phyloP scores from a whole-genome alignment of 306 rosid genomes.

The Phaseolus lunatus region DNA sequence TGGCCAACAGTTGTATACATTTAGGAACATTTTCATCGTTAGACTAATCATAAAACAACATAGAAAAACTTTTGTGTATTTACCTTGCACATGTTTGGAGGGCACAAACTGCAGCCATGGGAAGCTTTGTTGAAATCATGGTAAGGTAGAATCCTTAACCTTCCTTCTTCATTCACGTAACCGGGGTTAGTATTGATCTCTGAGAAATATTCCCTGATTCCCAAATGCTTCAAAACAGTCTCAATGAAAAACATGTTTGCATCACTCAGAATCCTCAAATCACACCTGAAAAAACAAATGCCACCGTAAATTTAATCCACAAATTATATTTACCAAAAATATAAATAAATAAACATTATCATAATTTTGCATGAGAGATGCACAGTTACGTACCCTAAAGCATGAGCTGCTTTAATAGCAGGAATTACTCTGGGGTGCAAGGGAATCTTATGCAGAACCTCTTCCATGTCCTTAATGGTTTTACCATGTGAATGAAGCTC shows the following conservation, averaged over 20 bases:
- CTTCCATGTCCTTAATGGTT: conserved; percentile 61
- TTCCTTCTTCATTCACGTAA: conserved; percentile 69
- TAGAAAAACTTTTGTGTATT: not conserved
- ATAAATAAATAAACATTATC: not conserved
- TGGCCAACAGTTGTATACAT: too few species aligned
- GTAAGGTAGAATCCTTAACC: conserved; percentile 62
- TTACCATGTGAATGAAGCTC: conserved; percentile 70
- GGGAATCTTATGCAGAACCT: conserved; percentile 61
- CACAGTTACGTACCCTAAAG: conserved; percentile 56
- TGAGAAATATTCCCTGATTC: conserved; percentile 65
- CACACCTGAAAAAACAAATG: conserved; percentile 62
- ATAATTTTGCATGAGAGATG: too few species aligned
- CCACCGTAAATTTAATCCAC: not conserved
- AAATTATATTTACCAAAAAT: not conserved
- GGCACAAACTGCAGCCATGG: conserved; percentile 73
- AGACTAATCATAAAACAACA: not conserved
- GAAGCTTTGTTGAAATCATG: conserved; percentile 63
- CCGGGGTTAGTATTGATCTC: conserved; percentile 80
- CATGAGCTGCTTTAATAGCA: conserved; percentile 69
- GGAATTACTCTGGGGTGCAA: conserved; percentile 68
- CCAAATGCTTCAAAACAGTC: conserved; percentile 71
- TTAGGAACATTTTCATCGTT: too few species aligned
- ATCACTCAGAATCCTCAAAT: conserved; percentile 82
- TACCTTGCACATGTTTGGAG: conserved; percentile 97
- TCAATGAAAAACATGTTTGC: conserved; percentile 81